These are phyloP conservation scores for Marsdenia floribunda DNA, from an alignment of 257 asterid species.

Conservation along the genomic window DNA sequence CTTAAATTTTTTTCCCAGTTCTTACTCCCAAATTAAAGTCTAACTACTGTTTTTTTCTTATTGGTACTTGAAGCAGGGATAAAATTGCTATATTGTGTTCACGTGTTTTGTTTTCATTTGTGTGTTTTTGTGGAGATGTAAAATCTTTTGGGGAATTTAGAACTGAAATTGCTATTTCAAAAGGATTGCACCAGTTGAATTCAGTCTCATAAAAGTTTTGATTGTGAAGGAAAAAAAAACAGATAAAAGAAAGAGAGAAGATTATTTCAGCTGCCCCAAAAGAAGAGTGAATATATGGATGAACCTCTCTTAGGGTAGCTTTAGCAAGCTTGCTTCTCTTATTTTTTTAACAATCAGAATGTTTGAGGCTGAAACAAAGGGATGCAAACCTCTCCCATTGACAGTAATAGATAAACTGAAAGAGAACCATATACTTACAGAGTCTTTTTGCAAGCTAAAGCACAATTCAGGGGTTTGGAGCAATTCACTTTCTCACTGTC, in stretches of 20 bases:
- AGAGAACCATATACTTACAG: not conserved
- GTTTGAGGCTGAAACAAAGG: not conserved
- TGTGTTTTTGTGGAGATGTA: not conserved
- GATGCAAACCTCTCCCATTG: not conserved
- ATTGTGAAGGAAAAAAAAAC: not conserved
- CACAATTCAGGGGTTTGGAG: not conserved
- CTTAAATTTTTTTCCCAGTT: not conserved
- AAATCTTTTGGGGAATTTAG: not conserved
- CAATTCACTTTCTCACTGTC: not conserved
- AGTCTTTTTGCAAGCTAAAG: not conserved
- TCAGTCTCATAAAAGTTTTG: not conserved
- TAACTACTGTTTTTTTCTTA: not conserved
- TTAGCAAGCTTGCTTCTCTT: not conserved
- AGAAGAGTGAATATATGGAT: not conserved
- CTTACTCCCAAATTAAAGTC: not conserved
- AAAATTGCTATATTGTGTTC: not conserved
- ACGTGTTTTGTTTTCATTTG: not conserved
- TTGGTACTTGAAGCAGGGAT: not conserved
- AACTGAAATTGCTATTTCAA: not conserved
- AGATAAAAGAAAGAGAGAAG: not conserved
- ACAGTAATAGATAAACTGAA: not conserved
- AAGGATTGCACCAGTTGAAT: not conserved
- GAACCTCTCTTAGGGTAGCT: not conserved
- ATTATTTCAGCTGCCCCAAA: not conserved
- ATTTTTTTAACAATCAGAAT: not conserved